phyloP scores from a whole-genome alignment of 2,329 filamentous ascomycete genomes.

The Sporothrix mexicana region DNA sequence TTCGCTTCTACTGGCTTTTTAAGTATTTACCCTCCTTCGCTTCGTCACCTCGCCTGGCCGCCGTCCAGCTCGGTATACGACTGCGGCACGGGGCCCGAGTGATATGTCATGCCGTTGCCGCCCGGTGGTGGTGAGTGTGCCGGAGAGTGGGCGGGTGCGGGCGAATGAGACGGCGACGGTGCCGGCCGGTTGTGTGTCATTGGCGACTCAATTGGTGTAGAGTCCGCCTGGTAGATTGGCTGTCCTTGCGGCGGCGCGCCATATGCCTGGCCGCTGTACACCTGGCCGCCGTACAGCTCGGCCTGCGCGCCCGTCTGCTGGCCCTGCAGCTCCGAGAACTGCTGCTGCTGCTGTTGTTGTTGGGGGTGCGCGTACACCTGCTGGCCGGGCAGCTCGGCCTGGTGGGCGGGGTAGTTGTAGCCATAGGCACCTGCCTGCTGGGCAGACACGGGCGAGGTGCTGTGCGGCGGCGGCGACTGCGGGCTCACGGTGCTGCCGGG shows the following conservation, averaged over 20 bases:
- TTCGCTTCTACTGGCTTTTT: background rate
- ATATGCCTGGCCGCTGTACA: slow-evolving; percentile 33
- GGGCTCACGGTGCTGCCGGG: background rate
- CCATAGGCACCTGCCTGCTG: background rate
- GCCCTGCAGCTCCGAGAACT: slow-evolving; percentile 41
- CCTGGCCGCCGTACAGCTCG: slow-evolving; percentile 39
- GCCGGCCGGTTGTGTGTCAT: background rate
- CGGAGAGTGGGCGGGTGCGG: no score
- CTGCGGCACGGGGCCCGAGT: slow-evolving; percentile 47
- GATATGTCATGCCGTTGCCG: slow-evolving; percentile 42
- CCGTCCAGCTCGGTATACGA: slow-evolving; percentile 44
- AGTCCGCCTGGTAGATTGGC: slow-evolving; percentile 36
- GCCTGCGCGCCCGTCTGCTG: slow-evolving; percentile 36
- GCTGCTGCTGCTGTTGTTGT: slow-evolving; percentile 31
- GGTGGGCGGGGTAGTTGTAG: slow-evolving; percentile 27
- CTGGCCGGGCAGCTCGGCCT: slow-evolving; percentile 42
- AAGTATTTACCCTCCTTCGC: background rate
- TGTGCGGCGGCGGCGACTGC: slow-evolving; percentile 33
- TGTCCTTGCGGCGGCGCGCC: slow-evolving; percentile 31
- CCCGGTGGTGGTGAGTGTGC: no score
- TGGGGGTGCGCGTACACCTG: slow-evolving; percentile 28
- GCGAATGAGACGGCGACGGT: slow-evolving; percentile 24
- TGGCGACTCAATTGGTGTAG: slow-evolving; percentile 33
- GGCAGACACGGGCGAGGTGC: slow-evolving; percentile 42
- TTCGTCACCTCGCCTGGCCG: background rate